Conservation (phyloP, 257 asterid genomes). For the Lantana camara region DNA sequence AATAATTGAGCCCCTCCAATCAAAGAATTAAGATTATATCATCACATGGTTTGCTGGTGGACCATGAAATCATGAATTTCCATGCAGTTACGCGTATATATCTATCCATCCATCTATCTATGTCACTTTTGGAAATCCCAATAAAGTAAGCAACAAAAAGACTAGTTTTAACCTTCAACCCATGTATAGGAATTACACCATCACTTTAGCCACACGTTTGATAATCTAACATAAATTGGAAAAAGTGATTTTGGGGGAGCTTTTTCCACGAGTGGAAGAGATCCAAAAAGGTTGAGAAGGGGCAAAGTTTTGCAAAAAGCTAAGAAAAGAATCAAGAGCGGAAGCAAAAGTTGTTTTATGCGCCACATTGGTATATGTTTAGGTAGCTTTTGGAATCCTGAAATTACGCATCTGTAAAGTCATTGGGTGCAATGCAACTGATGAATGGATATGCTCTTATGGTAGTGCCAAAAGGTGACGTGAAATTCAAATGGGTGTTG, state of each 20-base stretch:
- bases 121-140: conserved; percentile 48
- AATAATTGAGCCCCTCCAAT: conserved; percentile 24
- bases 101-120: background rate
- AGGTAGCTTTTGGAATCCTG: conserved; percentile 43
- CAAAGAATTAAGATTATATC: conserved; percentile 23
- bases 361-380: conserved; percentile 24
- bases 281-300: conserved; percentile 33
- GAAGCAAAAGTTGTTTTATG: conserved; percentile 18
- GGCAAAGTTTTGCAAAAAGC: conserved; percentile 14
- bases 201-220: conserved; percentile 62
- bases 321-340: conserved; percentile 7
- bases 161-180: conserved; percentile 13
- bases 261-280: conserved; percentile 39
- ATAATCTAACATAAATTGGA: conserved; percentile 28
- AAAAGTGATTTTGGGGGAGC: conserved; percentile 30
- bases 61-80: conserved; percentile 39
- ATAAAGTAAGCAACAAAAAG: conserved; percentile 30
- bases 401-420: conserved; percentile 59
- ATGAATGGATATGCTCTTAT: conserved; percentile 22
- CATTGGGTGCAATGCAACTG: conserved; percentile 35
- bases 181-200: background rate
- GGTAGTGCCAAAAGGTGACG: conserved; percentile 2
- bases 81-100: conserved; percentile 21
- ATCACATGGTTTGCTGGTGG: conserved; percentile 42
- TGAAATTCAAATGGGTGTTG: conserved; percentile 11